phyloP scores from a whole-genome alignment of 2,329 filamentous ascomycete genomes.

The Aspergillus versicolor region DNA sequence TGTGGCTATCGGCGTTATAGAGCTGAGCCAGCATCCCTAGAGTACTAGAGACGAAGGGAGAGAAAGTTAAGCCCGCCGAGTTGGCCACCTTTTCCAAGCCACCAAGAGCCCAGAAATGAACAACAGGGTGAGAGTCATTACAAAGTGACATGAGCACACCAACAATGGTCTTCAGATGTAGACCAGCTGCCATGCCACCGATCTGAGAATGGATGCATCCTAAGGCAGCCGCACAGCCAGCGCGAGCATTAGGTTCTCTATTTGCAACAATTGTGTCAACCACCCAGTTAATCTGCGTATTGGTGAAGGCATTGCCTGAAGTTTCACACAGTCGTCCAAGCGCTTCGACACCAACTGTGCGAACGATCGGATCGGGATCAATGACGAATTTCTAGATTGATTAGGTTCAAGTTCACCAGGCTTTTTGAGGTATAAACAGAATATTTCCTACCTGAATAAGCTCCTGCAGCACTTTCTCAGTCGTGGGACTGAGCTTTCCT shows the following conservation, averaged over 20 bases:
- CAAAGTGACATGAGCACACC: slow-evolving; percentile 96
- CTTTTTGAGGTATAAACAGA: not conserved
- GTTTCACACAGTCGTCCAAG: slow-evolving; percentile 80
- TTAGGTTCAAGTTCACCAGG: slow-evolving; percentile 1
- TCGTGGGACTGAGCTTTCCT: slow-evolving; percentile 72
- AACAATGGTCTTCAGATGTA: slow-evolving; percentile 95
- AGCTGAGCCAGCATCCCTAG: slow-evolving; percentile 92
- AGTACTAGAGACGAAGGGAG: slow-evolving; percentile 82
- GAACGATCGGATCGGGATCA: slow-evolving; percentile 80
- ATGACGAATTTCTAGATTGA: slow-evolving; percentile 67
- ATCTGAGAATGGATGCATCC: slow-evolving; percentile 94
- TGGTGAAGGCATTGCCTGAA: slow-evolving; percentile 86
- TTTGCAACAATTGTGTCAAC: slow-evolving; percentile 94
- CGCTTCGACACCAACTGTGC: slow-evolving; percentile 79
- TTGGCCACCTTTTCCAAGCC: slow-evolving; percentile 83
- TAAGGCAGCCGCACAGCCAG: slow-evolving; percentile 89
- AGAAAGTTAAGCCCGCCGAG: slow-evolving; percentile 88
- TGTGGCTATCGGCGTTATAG: slow-evolving; percentile 88
- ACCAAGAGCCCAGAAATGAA: slow-evolving; percentile 95
- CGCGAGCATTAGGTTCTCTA: slow-evolving; percentile 86
- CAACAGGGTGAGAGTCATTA: slow-evolving; percentile 89
- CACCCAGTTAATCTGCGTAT: slow-evolving; percentile 82
- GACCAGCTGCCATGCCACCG: slow-evolving; percentile 94
- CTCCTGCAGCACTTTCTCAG: slow-evolving; percentile 69
- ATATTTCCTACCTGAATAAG: slow-evolving; percentile 70